Base-by-base conservation (phyloP, 2,329 filamentous ascomycete species). In the Pseudogymnoascus sp. region DNA sequence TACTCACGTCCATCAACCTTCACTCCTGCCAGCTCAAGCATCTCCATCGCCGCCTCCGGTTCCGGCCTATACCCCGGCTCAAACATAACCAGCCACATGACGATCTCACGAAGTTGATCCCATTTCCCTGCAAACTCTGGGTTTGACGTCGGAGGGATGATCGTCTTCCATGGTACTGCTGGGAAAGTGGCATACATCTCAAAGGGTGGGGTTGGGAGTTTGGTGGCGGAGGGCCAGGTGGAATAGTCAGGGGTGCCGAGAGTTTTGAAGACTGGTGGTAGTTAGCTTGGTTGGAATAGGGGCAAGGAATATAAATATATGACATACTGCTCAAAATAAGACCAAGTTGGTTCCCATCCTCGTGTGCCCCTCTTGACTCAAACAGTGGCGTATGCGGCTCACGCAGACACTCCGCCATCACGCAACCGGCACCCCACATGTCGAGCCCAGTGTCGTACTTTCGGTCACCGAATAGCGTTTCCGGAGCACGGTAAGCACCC, bases 301-400 rank as follows among this genome's bases (percentile, higher is more conserved):
- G 48, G 25, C 10, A 6, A 4, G 45, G 6, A 16, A 45, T 23
- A 13, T 14, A 19, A 1, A 14, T 21, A 54, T 2, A 28, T 5
- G 13, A 54, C 25, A 54, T 54, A 54, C 48, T 54, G 48, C 48
- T 54, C 62, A 93, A 82, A 64, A 99, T 93, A 61, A 99, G 80
- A 0, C 91, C 90, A 41, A 99, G 80, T 76, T 99, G 95, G 72
- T 90, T 98, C 0, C 96, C 95, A 61, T 98, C 83, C 70, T 96
- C 91, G 65, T 84, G 80, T 0, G 78, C 80, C 2, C 81, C 75
- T 1, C 92, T 90, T 3, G 92, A 90, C 73, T 95, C 89, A 70
- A 99, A 98, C 0, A 98, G 79, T 0, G 89, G 82, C n/a, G 66
- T 78, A 51, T 78, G 85, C 69, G 73, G 81, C 68, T 68, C 80